Conservation (phyloP, 1,284 basidiomycete species). For the Sparassis latifolia region DNA sequence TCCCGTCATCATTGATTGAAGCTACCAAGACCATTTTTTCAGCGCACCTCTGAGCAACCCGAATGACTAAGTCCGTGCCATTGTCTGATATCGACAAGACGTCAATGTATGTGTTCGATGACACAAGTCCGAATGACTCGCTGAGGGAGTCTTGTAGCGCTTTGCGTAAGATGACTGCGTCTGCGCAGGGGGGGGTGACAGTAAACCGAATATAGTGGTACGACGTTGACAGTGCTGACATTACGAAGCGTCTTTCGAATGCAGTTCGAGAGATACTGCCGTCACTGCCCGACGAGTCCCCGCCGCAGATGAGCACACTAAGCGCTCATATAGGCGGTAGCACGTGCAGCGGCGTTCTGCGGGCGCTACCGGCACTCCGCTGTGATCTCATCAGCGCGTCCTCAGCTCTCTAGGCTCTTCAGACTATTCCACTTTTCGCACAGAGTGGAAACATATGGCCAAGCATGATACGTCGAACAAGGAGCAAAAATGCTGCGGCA, state of each 20-base stretch:
- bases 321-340: too few relatives aligned
- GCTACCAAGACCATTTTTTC: not conserved
- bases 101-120: conserved; percentile 35
- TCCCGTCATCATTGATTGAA: not conserved
- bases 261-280: too few relatives aligned
- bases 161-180: conserved; percentile 34
- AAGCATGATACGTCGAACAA: conserved; percentile 5
- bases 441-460: conserved; percentile 5
- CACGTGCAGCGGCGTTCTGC: too few relatives aligned
- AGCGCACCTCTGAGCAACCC: conserved; percentile 26
- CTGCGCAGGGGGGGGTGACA: conserved; percentile 27
- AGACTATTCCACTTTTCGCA: too few relatives aligned
- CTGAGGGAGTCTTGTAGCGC: conserved; percentile 36
- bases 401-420: too few relatives aligned
- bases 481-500: conserved; percentile 21
- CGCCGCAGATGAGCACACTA: too few relatives aligned
- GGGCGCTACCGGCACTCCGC: too few relatives aligned
- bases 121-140: conserved; percentile 35
- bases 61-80: conserved; percentile 30
- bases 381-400: too few relatives aligned
- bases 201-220: conserved; percentile 36
- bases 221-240: conserved; percentile 2
- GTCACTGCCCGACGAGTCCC: too few relatives aligned
- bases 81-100: conserved; percentile 31
- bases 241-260: not conserved